Base-by-base conservation (phyloP, 345 rosid species). In the Hibiscus syriacus region DNA sequence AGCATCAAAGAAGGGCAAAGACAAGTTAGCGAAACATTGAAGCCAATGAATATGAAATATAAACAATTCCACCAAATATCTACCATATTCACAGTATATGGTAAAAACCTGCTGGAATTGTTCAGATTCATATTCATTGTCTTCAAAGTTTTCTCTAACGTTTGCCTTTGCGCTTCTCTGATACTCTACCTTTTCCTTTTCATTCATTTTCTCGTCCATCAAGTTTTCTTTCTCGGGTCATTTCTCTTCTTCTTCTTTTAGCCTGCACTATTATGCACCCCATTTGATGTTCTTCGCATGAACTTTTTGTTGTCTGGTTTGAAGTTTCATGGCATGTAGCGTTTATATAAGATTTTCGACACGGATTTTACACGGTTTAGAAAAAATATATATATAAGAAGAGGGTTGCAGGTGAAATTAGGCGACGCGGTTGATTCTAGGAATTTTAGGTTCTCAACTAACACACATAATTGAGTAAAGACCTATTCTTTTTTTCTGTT, bases 11-110 rank as follows among this genome's bases (percentile, higher is more conserved):
- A 53, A 53, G 57, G 57, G 57, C n/a, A 53, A 53, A 53, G 57
- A 53, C 6, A 53, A 23, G 57, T 53, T 53, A 53, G 57, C 22
- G 57, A 53, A 53, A 53, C 4, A 11, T 53, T 53, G 57, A 53
- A 53, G 57, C n/a, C 30, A 23, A 6, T 62, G 67, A 23, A 23
- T 62, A 62, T 7, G 52, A 41, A 62, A 0, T n/a, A 14, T 62
- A 53, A 62, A 45, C 29, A 23, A 41, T 62, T 41, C 67, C 67
- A 41, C 67, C 67, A 62, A 39, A 41, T 8, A 62, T 62, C 67
- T 62, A 41, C 7, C 67, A 41, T 23, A 29, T 41, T 14, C 4
- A 36, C 20, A 23, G 54, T 49, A 23, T 5, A 62, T 41, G 67
- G 20, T 62, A 41, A 62, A 62, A 23, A 6, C 20, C 26, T 7